Percentiles rank a stretch among this genome's conserved stretches.
phyloP scores from a whole-genome alignment of 331 rosid genomes.

The Malus hybrid region DNA sequence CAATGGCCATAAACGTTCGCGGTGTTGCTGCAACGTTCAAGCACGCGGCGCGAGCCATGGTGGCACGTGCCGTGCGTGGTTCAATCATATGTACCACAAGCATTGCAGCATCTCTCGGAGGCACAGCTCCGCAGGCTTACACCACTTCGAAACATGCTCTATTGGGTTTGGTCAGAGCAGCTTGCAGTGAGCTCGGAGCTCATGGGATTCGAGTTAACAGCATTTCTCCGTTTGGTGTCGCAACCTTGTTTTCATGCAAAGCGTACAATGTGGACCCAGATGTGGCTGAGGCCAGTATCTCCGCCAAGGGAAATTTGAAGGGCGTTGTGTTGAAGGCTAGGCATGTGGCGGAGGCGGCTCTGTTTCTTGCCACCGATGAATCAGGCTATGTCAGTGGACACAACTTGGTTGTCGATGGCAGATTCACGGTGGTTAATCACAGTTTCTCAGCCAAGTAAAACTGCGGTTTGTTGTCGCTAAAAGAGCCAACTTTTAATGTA shows the following conservation, averaged over 20 bases:
- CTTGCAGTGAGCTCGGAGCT: constrained; percentile 73
- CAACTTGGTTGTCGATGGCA: constrained; percentile 76
- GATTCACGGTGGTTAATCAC: constrained; percentile 50
- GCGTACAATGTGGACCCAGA: constrained; percentile 37
- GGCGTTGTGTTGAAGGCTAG: constrained; percentile 63
- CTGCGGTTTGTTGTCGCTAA: not conserved
- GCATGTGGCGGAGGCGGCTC: constrained; percentile 73
- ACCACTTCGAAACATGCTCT: constrained; percentile 67
- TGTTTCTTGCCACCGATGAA: constrained; percentile 76
- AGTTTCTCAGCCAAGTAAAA: constrained; percentile 5
- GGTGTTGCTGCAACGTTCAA: constrained; percentile 67
- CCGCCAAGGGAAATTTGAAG: constrained; percentile 50
- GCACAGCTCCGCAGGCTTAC: constrained; percentile 60
- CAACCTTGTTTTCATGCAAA: constrained; percentile 59
- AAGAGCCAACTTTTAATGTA: not conserved
- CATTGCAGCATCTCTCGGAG: constrained; percentile 54
- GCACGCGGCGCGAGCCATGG: constrained; percentile 71
- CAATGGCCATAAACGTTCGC: constrained; percentile 55
- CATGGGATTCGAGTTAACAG: constrained; percentile 75
- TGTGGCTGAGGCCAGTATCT: constrained; percentile 37
- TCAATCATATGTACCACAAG: constrained; percentile 80
- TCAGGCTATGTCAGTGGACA: constrained; percentile 63
- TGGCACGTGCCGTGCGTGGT: constrained; percentile 34
- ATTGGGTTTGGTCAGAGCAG: constrained; percentile 51
- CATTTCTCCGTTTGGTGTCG: constrained; percentile 78